These are phyloP conservation scores for Penicillium lividum DNA, from an alignment of 495 filamentous ascomycete species.

Conservation along the genomic window DNA sequence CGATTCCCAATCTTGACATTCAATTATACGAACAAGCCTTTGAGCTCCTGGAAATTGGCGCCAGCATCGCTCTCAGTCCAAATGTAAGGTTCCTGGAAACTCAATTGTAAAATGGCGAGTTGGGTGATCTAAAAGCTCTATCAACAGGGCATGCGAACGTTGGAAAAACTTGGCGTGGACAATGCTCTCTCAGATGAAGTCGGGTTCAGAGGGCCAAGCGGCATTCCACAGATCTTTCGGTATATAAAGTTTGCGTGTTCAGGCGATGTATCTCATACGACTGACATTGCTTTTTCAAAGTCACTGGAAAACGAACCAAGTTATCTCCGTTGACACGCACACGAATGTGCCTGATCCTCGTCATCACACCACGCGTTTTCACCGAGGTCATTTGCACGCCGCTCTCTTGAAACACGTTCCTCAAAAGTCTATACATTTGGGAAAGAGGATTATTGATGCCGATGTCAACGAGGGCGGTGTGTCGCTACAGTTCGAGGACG, in stretches of 20 bases:
- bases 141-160: slow-evolving; percentile 44
- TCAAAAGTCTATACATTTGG: slow-evolving; percentile 28
- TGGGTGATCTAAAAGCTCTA: neutral
- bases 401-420: slow-evolving; percentile 45
- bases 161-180: slow-evolving; percentile 46
- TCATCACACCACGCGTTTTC: slow-evolving; percentile 48
- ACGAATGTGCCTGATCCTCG: slow-evolving; percentile 37
- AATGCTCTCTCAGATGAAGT: slow-evolving; percentile 42
- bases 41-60: slow-evolving; percentile 49
- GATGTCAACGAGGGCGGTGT: slow-evolving; percentile 22
- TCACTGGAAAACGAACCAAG: slow-evolving; percentile 48
- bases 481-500: slow-evolving; percentile 32
- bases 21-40: slow-evolving; percentile 49
- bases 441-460: slow-evolving; percentile 21
- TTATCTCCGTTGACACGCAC: slow-evolving; percentile 42
- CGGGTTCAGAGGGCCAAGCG: slow-evolving; percentile 42
- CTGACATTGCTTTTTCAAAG: slow-evolving; percentile 2
- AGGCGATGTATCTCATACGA: neutral
- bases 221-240: slow-evolving; percentile 39
- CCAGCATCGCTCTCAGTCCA: slow-evolving; percentile 51
- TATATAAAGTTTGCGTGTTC: slow-evolving; percentile 1
- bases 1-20: slow-evolving; percentile 38
- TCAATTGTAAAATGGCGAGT: neutral
- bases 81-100: slow-evolving; percentile 33
- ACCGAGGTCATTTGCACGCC: slow-evolving; percentile 48